phyloP scores from a whole-genome alignment of 495 filamentous ascomycete species.

The Penicillium riverlandense region DNA sequence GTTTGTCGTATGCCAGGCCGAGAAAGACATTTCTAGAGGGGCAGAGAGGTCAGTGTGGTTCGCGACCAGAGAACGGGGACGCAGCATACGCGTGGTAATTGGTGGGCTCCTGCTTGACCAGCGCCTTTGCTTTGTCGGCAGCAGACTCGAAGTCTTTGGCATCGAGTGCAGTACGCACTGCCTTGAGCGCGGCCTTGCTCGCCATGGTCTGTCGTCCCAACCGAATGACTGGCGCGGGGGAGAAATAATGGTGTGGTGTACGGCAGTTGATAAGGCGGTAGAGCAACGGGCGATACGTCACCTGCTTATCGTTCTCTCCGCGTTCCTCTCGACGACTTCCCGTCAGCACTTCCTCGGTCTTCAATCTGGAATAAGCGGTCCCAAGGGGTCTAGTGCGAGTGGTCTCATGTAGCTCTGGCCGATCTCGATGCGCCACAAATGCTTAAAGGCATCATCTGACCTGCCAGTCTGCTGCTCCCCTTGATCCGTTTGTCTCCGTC shows the following conservation, averaged over 20 bases:
- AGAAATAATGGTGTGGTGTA: constrained; percentile 13
- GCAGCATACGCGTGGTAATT: constrained; percentile 71
- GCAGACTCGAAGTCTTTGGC: constrained; percentile 72
- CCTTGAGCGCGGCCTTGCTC: constrained; percentile 75
- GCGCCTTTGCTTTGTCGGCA: constrained; percentile 53
- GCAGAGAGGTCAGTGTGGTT: constrained; percentile 7
- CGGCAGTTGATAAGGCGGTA: constrained; percentile 4
- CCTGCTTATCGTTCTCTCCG: constrained; percentile 9
- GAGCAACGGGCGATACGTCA: constrained; percentile 20
- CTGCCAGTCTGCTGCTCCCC: no score
- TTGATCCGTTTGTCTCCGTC: no score
- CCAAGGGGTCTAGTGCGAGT: no score
- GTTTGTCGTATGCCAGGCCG: constrained; percentile 72
- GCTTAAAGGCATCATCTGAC: no score
- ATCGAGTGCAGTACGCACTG: constrained; percentile 71
- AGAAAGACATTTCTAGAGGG: constrained; percentile 64
- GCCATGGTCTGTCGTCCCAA: constrained; percentile 32
- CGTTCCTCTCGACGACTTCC: neutral
- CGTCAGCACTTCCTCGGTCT: constrained; percentile 2
- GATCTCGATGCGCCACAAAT: no score
- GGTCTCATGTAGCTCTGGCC: no score
- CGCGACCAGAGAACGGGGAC: neutral
- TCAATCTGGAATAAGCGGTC: neutral
- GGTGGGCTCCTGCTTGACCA: constrained; percentile 64
- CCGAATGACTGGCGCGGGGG: constrained; percentile 8